Evolutionary conservation across 495 filamentous ascomycete genomes (phyloP), one percentile per base, ranked within the genome.

Genomic region (Schizothecium vesticola): DNA sequence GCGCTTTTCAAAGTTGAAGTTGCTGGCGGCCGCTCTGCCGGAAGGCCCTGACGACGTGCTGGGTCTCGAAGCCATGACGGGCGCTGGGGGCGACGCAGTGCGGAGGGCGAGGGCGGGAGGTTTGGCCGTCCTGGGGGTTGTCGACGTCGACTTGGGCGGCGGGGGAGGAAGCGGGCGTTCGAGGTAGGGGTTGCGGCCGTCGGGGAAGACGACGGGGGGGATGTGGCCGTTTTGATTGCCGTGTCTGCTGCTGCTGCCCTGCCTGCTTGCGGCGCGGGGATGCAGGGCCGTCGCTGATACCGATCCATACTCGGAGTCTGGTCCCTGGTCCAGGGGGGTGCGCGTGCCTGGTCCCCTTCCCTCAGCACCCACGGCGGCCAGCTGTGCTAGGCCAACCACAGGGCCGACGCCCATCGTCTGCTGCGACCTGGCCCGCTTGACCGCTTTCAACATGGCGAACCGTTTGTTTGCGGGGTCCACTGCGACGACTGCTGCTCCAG

Each of bases 201-300:
- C 76, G 28, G 71, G 71, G 59, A 78, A 77, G 51, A 62, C 43
- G 59, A 76, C 67, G 71, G 72, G 76, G 73, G 73, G 68, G 60
- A 74, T 66, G 68, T 68, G 63, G n/a, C 69, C 72, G 69, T 78
- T 79, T 77, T 78, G 76, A 77, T 63, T 66, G 64, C 56, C 63
- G n/a, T 61, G 55, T 65, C 68, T 66, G 69, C 64, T 26, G 68
- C 63, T 68, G 65, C 55, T 26, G 33, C 62, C 65, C 25, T 56
- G 69, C 67, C 65, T 67, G 64, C 63, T 75, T 70, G 73, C 63
- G 65, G 73, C 62, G 69, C 43, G 69, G 60, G 61, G 68, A 67
- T 72, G 80, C 79, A 79, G 69, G 71, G 75, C 68, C 72, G 71
- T 70, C 75, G 77, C 79, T 82, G 81, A 82, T 75, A 83, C 80